Base-by-base conservation (phyloP, 208 protist genomes). In the Sergeia podlipaevii region DNA sequence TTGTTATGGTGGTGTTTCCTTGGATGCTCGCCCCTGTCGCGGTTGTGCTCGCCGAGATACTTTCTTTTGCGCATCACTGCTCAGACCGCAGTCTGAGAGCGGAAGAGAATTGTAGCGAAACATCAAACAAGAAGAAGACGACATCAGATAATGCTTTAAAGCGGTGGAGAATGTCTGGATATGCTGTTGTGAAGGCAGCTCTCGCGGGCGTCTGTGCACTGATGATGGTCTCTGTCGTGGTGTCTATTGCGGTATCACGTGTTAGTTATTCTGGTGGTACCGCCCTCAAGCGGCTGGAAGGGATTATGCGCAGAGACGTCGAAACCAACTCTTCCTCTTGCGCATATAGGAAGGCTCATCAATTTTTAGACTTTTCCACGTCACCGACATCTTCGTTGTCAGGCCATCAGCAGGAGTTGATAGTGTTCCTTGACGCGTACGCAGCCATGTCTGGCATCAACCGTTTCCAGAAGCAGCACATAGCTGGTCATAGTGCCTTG, bases 1-100 rank as follows among this genome's bases (percentile, higher is more conserved):
- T 98, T 56, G 75, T 97, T n/a, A 73, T 98, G 32, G 80, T 93
- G 43, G 80, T 62, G 0, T 58, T 97, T 7, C 93, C 95, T 17
- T 70, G 90, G 34, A 65, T 96, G n/a, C 84, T 94, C 30, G 59
- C 74, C 3, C 49, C 70, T 0, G 54, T 84, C 2, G 74, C 91
- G 27, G 58, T 26, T 3, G 30, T 36, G 26, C 18, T 64, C 7
- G 45, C 58, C 0, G 42, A 53, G 44, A 17, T 58, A 34, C 41
- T 11, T 15, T 11, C 11, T 38, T 11, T 38, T 38, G 34, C 11
- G 15, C 13, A n/a, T 38, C 15, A n/a, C 13, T 11, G 13, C 34
- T 11, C 34, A 11, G 34, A n/a, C 11, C 34, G 34, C 11, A 11
- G 34, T n/a, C 13, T 11, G 15, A 15, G 34, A 38, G n/a, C n/a